Percentiles rank a stretch among this genome's conserved stretches.
These are phyloP conservation scores for Leucocoprinus leucothites DNA, from an alignment of 768 basidiomycete genomes.

Conservation along the genomic window DNA sequence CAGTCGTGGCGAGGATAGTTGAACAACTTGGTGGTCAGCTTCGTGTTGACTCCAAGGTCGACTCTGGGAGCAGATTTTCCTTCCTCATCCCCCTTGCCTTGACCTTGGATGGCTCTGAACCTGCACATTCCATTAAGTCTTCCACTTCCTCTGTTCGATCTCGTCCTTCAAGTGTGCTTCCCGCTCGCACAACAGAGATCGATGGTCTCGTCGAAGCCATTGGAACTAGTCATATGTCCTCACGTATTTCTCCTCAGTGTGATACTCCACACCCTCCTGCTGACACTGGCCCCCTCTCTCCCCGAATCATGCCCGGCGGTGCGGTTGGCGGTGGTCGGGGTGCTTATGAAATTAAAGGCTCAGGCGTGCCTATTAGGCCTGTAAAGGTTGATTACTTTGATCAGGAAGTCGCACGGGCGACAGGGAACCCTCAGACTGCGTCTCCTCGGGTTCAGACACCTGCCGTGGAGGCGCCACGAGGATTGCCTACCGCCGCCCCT, in stretches of 20 bases:
- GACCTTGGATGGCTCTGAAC: constrained; percentile 18
- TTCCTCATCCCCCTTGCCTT: constrained; percentile 65
- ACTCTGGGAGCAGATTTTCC: constrained; percentile 68
- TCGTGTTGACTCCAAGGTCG: constrained; percentile 69
- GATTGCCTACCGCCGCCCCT: background rate
- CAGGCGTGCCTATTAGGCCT: constrained; percentile 29
- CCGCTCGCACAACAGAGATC: constrained; percentile 29
- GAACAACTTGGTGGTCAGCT: constrained; percentile 78
- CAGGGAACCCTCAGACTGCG: background rate
- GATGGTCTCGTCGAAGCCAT: constrained; percentile 49
- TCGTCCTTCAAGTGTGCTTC: constrained; percentile 17
- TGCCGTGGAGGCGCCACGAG: background rate
- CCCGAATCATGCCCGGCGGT: background rate
- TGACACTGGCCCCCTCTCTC: constrained; percentile 1
- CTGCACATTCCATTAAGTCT: constrained; percentile 21
- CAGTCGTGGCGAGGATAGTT: constrained; percentile 78
- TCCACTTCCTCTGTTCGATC: constrained; percentile 16
- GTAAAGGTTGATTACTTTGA: constrained; percentile 30
- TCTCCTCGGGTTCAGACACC: background rate
- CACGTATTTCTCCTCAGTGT: constrained; percentile 4
- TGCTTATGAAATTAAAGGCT: constrained; percentile 22
- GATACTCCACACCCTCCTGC: background rate
- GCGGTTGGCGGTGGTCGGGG: constrained; percentile 12
- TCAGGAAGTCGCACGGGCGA: constrained; percentile 8
- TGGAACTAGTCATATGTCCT: constrained; percentile 31